Evolutionary conservation across 75 land plant genomes (phyloP).

Genomic region (Selaginella tamariscina): DNA sequence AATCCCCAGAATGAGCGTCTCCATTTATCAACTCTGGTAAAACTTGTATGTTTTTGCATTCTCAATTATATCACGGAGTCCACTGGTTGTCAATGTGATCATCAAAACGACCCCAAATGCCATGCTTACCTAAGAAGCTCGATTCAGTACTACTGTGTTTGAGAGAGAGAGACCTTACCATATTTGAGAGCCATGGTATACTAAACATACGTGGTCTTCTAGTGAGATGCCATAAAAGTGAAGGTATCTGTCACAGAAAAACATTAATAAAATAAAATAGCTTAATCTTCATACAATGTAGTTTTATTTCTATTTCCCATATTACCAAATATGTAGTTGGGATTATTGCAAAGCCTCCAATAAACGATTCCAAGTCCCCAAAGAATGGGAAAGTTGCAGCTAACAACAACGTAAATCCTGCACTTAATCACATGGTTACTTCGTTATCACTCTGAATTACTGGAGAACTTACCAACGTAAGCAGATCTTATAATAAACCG

Average conservation of each 20-base stretch:
- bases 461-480: not conserved
- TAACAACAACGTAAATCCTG: not conserved
- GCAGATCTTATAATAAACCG: not conserved
- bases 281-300: not conserved
- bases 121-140: not conserved
- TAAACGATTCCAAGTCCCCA: conserved; percentile 1
- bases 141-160: not conserved
- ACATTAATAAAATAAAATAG: not conserved
- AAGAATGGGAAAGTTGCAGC: conserved; percentile 9
- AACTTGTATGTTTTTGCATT: too few relatives aligned
- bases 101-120: not conserved
- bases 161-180: not conserved
- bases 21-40: too few relatives aligned
- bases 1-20: too few relatives aligned
- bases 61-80: not conserved
- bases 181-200: not conserved
- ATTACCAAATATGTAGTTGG: conserved; percentile 3
- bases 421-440: not conserved
- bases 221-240: not conserved
- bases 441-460: not conserved
- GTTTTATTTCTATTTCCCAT: not conserved
- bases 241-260: not conserved
- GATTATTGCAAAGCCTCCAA: conserved; percentile 10
- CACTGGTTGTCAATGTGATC: not conserved
- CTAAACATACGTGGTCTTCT: not conserved